Evolutionary conservation across 371 early-diverging fungal genomes (phyloP), one percentile per base, ranked within the genome.

Genomic region (Rhizopus delemar): DNA sequence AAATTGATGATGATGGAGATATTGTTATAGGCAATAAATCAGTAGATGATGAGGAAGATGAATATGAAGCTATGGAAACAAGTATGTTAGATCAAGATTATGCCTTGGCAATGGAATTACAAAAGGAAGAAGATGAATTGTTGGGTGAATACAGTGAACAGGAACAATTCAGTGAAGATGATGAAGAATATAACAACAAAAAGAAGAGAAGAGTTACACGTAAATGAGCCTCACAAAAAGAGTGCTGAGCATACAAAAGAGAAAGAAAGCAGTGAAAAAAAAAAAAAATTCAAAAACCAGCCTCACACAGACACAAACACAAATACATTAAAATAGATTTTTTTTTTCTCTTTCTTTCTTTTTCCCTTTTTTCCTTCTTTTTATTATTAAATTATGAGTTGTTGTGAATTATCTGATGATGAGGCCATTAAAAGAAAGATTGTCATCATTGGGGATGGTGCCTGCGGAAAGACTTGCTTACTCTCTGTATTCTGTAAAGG

Each of bases 381-480:
- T n/a, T n/a, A 57, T 41, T 52, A 60, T 32, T 38, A 39, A 53
- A 22, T 28, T n/a, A 65, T 65, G 69, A 35, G 13, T 52, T 56
- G 66, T 33, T 69, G 69, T 41, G 46, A 22, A 45, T 51, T 32
- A 16, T 54, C 58, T n/a, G 16, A 41, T 33, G 59, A 65, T 22
- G 66, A 69, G 31, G 48, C 58, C 8, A 45, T 45, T 16, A 45
- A 60, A 50, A 51, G 53, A 34, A 92, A 91, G 56, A 71, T 91
- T 9, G 91, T 92, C 29, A 78, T 88, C 41, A 88, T 92, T 34
- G 92, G 92, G 4, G 92, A 91, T 59, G 90, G 90, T 43, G 88
- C 86, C n/a, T 87, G 89, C 62, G 92, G 92, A 15, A 82, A 82
- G 55, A 79, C 82, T 5, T 81, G 75, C 51, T 57, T 77, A 59